These are phyloP conservation scores for Neonectria sp. DNA, from an alignment of 2,329 filamentous ascomycete species.

Conservation along the genomic window DNA sequence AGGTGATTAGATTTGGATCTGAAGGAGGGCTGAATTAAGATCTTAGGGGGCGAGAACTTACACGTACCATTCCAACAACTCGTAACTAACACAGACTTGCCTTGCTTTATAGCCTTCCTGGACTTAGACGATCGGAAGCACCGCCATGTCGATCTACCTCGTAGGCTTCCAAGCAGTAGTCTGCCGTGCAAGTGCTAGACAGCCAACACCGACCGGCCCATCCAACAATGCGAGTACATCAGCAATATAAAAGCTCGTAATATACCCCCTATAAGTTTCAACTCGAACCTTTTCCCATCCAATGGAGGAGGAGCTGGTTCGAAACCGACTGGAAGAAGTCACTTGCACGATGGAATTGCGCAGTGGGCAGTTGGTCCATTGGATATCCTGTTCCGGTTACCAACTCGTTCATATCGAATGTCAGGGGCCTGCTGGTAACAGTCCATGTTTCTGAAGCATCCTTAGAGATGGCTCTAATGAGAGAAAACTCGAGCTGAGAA, in stretches of 20 bases:
- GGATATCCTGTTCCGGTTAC: slow-evolving; percentile 51
- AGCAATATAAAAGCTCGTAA: too few species aligned
- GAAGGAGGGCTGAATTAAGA: too few species aligned
- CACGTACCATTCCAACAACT: slow-evolving; percentile 20
- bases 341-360: slow-evolving; percentile 49
- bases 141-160: neutral
- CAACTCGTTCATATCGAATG: slow-evolving; percentile 59
- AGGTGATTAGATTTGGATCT: neutral
- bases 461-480: slow-evolving; percentile 54
- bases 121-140: slow-evolving; percentile 17
- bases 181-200: too few species aligned
- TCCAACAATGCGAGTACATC: too few species aligned
- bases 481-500: slow-evolving; percentile 49
- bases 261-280: too few species aligned
- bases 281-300: slow-evolving; percentile 37
- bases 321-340: slow-evolving; percentile 52
- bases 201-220: too few species aligned
- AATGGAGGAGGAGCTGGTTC: slow-evolving; percentile 46
- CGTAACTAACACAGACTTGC: slow-evolving; percentile 1
- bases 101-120: slow-evolving; percentile 2
- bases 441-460: slow-evolving; percentile 44
- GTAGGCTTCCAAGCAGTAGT: too few species aligned
- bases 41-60: neutral
- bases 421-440: slow-evolving; percentile 53
- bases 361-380: slow-evolving; percentile 45